Percentiles rank a stretch among this genome's conserved stretches.
phyloP scores from a whole-genome alignment of 2,329 filamentous ascomycete species.

The Nemania bipapillata region DNA sequence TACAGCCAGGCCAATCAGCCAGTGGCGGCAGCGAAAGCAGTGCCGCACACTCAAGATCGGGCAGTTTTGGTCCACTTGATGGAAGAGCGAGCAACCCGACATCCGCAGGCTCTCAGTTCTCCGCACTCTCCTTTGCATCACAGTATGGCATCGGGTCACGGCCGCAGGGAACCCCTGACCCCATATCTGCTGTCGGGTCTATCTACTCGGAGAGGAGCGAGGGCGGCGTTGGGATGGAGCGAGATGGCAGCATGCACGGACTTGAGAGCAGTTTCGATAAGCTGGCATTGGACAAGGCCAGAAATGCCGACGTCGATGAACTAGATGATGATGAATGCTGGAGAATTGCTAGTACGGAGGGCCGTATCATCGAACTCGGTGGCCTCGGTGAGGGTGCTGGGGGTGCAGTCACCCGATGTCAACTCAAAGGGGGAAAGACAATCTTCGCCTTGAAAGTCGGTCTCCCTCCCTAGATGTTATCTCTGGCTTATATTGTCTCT shows the following conservation, averaged over 20 bases:
- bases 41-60: slow-evolving; percentile 80
- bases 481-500: slow-evolving; percentile 10
- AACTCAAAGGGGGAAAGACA: slow-evolving; percentile 89
- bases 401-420: slow-evolving; percentile 91
- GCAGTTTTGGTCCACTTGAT: slow-evolving; percentile 82
- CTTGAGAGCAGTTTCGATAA: slow-evolving; percentile 79
- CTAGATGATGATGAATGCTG: slow-evolving; percentile 88
- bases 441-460: slow-evolving; percentile 94
- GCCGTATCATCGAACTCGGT: slow-evolving; percentile 86
- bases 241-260: slow-evolving; percentile 81
- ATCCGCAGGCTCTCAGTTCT: slow-evolving; percentile 88
- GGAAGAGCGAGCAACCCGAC: slow-evolving; percentile 82
- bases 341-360: slow-evolving; percentile 90
- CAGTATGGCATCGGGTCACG: slow-evolving; percentile 75
- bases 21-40: slow-evolving; percentile 84
- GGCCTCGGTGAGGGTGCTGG: slow-evolving; percentile 94
- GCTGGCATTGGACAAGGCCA: slow-evolving; percentile 81
- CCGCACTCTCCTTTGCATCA: slow-evolving; percentile 81
- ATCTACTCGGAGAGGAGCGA: slow-evolving; percentile 84
- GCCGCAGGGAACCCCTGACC: slow-evolving; percentile 78
- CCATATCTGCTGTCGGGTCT: slow-evolving; percentile 86
- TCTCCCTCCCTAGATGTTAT: not conserved
- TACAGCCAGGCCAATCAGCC: slow-evolving; percentile 72
- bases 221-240: slow-evolving; percentile 79
- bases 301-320: slow-evolving; percentile 89